Evolutionary conservation across 1,284 basidiomycete genomes (phyloP).

Genomic region (Fomitopsis schrenkii): DNA sequence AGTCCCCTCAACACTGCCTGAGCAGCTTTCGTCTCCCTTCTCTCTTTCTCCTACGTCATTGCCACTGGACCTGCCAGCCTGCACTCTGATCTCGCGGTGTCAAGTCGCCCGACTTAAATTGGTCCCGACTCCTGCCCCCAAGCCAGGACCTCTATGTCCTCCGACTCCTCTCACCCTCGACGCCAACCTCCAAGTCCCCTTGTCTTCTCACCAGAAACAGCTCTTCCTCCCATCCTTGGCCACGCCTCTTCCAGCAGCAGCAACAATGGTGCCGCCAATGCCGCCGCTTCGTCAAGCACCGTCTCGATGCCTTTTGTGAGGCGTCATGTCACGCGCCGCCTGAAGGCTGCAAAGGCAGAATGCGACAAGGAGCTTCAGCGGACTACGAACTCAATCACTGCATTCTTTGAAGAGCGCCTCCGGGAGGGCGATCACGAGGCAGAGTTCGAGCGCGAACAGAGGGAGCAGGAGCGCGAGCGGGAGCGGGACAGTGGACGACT

Average conservation of each 20-base stretch:
- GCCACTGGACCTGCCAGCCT: constrained; percentile 14
- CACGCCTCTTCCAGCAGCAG: constrained; percentile 29
- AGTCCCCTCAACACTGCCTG: constrained; percentile 14
- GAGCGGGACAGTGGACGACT: constrained; percentile 33
- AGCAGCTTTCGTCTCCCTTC: constrained; percentile 18
- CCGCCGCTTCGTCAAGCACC: constrained; percentile 59
- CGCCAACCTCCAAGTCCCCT: constrained; percentile 74
- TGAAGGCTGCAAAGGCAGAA: constrained; percentile 90
- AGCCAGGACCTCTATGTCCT: constrained; percentile 42
- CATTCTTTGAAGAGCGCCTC: constrained; percentile 89
- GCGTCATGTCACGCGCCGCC: constrained; percentile 89
- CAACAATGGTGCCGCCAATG: constrained; percentile 24
- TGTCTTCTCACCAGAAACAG: constrained; percentile 65
- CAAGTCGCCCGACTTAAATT: constrained; percentile 5
- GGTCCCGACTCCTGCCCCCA: constrained; percentile 8
- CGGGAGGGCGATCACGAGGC: constrained; percentile 66
- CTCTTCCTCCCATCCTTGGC: constrained; percentile 46
- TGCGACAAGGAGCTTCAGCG: constrained; percentile 95
- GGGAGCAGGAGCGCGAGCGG: constrained; percentile 45
- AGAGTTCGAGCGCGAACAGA: constrained; percentile 58
- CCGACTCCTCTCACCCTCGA: constrained; percentile 54
- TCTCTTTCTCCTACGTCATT: constrained; percentile 13
- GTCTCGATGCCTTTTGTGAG: constrained; percentile 90
- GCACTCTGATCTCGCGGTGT: neutral
- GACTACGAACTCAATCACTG: constrained; percentile 89